These are phyloP conservation scores for Puccinia hordei DNA, from an alignment of 1,284 basidiomycete species.

Conservation along the genomic window DNA sequence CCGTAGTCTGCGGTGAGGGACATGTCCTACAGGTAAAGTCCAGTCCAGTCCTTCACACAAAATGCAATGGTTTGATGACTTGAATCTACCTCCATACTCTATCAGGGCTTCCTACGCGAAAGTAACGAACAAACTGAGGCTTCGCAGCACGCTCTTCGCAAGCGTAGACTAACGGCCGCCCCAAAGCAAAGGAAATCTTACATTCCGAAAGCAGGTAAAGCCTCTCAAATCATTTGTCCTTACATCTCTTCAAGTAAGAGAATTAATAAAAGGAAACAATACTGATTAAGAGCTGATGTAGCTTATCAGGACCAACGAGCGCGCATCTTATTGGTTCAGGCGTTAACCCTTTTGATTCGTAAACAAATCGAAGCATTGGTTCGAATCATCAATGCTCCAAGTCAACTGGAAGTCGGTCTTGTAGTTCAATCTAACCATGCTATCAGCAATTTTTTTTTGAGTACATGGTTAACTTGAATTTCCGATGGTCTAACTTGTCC, in stretches of 20 bases:
- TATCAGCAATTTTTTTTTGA: too few species aligned
- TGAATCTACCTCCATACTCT: not conserved
- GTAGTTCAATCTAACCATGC: too few species aligned
- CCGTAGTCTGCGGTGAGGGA: slow-evolving; percentile 53
- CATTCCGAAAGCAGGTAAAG: slow-evolving; percentile 21
- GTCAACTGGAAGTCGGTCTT: slow-evolving; percentile 28
- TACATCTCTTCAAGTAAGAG: not conserved
- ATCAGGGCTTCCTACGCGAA: slow-evolving; percentile 43
- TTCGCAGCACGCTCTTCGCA: slow-evolving; percentile 18
- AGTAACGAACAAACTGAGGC: slow-evolving; percentile 30
- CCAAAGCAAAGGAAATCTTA: slow-evolving; percentile 28
- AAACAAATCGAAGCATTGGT: slow-evolving; percentile 41
- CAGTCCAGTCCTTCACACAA: not conserved
- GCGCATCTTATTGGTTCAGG: slow-evolving; percentile 29
- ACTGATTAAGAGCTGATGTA: not conserved
- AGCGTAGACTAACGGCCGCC: slow-evolving; percentile 13
- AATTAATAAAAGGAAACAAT: not conserved
- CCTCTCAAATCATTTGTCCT: not conserved
- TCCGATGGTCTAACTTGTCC: not conserved
- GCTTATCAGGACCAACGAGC: slow-evolving; percentile 37
- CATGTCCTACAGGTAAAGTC: slow-evolving; percentile 53
- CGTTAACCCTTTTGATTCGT: slow-evolving; percentile 35
- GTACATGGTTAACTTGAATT: not conserved
- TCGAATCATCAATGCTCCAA: slow-evolving; percentile 16
- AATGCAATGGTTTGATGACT: not conserved